Base-by-base conservation (phyloP, 495 filamentous ascomycete species). In the Jackrogersella minutella region DNA sequence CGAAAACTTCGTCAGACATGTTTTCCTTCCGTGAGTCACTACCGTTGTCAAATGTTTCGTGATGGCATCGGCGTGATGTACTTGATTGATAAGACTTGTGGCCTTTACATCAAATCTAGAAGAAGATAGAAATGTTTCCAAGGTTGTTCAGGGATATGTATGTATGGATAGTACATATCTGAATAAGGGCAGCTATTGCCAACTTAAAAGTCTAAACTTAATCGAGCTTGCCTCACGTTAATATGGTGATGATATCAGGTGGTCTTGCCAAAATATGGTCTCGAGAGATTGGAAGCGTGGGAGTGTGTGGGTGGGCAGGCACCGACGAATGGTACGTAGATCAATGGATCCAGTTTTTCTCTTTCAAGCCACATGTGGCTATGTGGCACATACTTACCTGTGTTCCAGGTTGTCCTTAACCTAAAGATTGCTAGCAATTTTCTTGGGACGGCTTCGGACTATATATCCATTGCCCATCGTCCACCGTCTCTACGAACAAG, bases 341-440 rank as follows among this genome's bases (percentile, higher is more conserved):
- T 30, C 7, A 30, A 30, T 3, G 3, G 26, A 30, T 30, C 7
- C 3, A 30, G 26, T 30, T 30, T 46, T 46, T 24, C 26, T 13
- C 22, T 17, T 50, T 47, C 24, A 63, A 62, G 65, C 65, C 65
- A 68, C 54, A 50, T 26, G 58, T 62, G 64, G 58, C 58, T 49
- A 24, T 17, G 50, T 62, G 58, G 58, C 54, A 63, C 31, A 16
- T 6, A 17, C 6, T n/a, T 44, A 52, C 31, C 44, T 37, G 55
- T 59, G 46, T 41, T 64, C 59, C 66, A 68, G 34, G 65, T 68
- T 68, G 65, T 68, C 65, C 65, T 68, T 63, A 68, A 68, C 52
- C 46, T n/a, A n/a, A n/a, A n/a, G n/a, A n/a, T 59, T 53, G 17
- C 46, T 59, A 49, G 41, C 49, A 59, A 39, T 46, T 69, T 69